Conservation (phyloP, 1,139 yeast genomes). For the Lodderomyces elongisporus region DNA sequence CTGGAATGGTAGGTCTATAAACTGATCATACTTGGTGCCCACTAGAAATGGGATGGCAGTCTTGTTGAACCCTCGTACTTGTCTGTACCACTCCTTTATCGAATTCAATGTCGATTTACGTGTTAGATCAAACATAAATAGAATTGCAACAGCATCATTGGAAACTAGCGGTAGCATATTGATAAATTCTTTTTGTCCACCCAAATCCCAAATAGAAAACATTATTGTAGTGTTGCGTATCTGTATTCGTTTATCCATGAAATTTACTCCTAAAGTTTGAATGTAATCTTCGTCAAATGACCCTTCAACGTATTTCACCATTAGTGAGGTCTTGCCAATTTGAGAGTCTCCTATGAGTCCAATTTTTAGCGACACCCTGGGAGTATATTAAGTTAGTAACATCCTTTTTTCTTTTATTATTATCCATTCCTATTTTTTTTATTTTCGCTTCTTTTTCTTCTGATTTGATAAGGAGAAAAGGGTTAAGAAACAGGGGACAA, state of each 20-base stretch:
- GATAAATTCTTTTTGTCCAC: constrained; percentile 94
- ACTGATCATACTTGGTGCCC: constrained; percentile 91
- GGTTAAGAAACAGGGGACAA: too few species aligned
- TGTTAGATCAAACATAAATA: constrained; percentile 89
- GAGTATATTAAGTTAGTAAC: too few species aligned
- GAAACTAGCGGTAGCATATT: constrained; percentile 95
- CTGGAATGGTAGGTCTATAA: constrained; percentile 70
- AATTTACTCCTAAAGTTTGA: constrained; percentile 92
- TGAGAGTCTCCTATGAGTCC: constrained; percentile 97
- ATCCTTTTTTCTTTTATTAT: too few species aligned
- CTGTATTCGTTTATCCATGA: constrained; percentile 86
- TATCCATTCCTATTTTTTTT: too few species aligned
- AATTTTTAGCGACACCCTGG: constrained; percentile 74
- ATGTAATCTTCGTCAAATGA: constrained; percentile 89
- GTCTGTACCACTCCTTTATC: constrained; percentile 92
- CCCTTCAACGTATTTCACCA: constrained; percentile 97
- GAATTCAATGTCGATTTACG: constrained; percentile 82
- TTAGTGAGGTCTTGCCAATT: constrained; percentile 94
- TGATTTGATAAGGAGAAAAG: too few species aligned
- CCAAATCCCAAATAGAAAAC: constrained; percentile 93
- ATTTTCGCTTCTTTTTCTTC: too few species aligned
- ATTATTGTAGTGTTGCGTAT: constrained; percentile 86
- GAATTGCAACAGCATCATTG: constrained; percentile 87
- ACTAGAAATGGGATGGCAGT: constrained; percentile 89
- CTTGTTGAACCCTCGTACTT: constrained; percentile 84